Conservation (phyloP, 345 rosid species). For the Odontarrhena argentea region DNA sequence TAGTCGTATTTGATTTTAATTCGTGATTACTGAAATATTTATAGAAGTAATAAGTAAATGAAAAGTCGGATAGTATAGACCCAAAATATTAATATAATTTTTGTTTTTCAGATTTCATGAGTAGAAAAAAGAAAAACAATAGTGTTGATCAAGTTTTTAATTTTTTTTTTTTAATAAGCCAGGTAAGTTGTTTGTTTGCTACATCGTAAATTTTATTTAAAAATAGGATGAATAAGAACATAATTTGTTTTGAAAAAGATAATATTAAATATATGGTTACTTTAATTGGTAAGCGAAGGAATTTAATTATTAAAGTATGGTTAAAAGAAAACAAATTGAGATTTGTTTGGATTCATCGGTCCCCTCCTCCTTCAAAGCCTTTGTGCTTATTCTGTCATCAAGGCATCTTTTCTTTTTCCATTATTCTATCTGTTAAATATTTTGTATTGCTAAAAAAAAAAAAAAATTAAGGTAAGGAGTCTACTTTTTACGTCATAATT, state of each 20-base stretch:
- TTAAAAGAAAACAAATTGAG: conserved; percentile 34
- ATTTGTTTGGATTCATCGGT: conserved; percentile 39
- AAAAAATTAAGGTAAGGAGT: background rate
- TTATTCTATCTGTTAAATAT: conserved; percentile 1
- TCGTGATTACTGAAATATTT: no score
- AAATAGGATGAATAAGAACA: no score
- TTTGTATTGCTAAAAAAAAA: conserved; percentile 11
- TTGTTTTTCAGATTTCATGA: background rate
- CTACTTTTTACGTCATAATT: conserved; percentile 32
- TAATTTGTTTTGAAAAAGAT: no score
- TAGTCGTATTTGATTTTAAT: no score
- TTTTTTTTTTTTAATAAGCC: no score
- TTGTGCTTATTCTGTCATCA: conserved; percentile 38
- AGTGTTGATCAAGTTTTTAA: background rate
- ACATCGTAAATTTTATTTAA: background rate
- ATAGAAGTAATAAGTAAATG: no score
- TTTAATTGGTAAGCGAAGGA: conserved; percentile 4
- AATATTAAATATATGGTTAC: background rate
- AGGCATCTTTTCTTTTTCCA: conserved; percentile 21
- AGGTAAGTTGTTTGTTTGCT: background rate
- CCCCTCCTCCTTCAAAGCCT: conserved; percentile 29
- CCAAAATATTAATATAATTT: no score
- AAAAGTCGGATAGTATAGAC: no score
- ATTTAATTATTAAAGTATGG: conserved; percentile 5
- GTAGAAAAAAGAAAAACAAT: background rate